Conservation (phyloP, 306 rosid genomes). For the Amphicarpaea edgeworthii region DNA sequence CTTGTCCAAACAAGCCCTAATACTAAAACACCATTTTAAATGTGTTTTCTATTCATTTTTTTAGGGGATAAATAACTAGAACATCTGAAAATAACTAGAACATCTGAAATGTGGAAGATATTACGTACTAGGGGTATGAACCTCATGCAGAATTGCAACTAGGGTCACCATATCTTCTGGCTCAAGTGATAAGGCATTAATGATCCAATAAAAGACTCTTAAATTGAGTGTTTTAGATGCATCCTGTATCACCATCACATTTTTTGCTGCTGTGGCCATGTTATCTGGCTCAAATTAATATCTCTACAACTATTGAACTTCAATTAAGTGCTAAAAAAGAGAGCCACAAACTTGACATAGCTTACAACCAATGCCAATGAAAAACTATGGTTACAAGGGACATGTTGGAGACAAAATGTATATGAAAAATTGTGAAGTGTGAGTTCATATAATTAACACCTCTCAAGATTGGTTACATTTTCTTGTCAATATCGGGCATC, state of each 20-base stretch:
- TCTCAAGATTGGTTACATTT: slow-evolving; percentile 31
- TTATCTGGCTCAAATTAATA: not conserved
- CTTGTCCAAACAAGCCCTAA: no score
- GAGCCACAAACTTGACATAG: slow-evolving; percentile 13
- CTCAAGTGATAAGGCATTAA: slow-evolving; percentile 56
- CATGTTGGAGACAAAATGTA: not conserved
- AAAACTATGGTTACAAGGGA: slow-evolving; percentile 29
- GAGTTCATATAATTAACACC: slow-evolving; percentile 10
- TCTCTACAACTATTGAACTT: slow-evolving; percentile 19
- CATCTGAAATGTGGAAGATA: no score
- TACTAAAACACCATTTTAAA: not conserved
- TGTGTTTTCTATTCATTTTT: not conserved
- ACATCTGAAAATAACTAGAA: no score
- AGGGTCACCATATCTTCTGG: slow-evolving; percentile 68
- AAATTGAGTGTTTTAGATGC: slow-evolving; percentile 60
- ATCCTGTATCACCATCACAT: slow-evolving; percentile 77
- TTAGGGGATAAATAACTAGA: no score
- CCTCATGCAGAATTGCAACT: slow-evolving; percentile 66
- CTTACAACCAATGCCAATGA: not conserved
- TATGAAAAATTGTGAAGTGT: slow-evolving; percentile 19
- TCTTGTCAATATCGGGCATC: slow-evolving; percentile 44
- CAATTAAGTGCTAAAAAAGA: slow-evolving; percentile 6
- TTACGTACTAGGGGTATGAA: slow-evolving; percentile 75
- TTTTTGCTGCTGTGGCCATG: slow-evolving; percentile 50
- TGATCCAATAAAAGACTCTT: slow-evolving; percentile 59